Evolutionary conservation across 257 asterid species (phyloP).

Genomic region (Salvia hispanica): DNA sequence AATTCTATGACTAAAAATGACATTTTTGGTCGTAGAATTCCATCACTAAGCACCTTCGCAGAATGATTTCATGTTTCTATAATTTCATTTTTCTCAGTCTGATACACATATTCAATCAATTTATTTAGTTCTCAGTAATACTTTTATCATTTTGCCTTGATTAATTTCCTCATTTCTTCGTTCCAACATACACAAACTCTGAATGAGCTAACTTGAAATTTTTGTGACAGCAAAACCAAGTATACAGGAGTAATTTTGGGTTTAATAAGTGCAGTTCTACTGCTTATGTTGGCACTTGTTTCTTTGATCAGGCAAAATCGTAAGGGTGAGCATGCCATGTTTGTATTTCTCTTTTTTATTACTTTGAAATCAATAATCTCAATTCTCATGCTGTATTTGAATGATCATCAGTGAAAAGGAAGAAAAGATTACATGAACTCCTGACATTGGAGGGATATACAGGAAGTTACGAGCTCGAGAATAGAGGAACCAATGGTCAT

Average conservation of each 20-base stretch:
- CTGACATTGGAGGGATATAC: conserved; percentile 44
- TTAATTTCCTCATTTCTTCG: too few relatives aligned
- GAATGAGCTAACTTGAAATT: too few relatives aligned
- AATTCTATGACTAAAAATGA: too few relatives aligned
- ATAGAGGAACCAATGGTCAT: conserved; percentile 35
- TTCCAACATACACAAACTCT: too few relatives aligned
- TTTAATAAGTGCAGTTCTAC: conserved; percentile 14
- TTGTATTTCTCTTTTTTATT: background rate
- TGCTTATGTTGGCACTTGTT: conserved; percentile 26
- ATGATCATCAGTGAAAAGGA: conserved; percentile 33
- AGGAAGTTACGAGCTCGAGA: conserved; percentile 27
- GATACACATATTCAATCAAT: too few relatives aligned
- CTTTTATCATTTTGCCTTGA: too few relatives aligned
- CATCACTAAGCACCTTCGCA: too few relatives aligned
- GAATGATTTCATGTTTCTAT: too few relatives aligned
- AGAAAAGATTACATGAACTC: conserved; percentile 36
- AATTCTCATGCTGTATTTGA: background rate
- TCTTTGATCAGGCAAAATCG: conserved; percentile 32
- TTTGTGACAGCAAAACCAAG: background rate
- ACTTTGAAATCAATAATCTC: background rate
- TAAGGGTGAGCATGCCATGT: background rate
- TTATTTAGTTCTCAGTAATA: too few relatives aligned
- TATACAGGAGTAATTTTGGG: conserved; percentile 19
- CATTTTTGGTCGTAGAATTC: too few relatives aligned
- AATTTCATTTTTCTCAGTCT: too few relatives aligned